These are phyloP conservation scores for Scheffersomyces quercinus DNA, from an alignment of 1,139 yeast genomes.

Conservation along the genomic window DNA sequence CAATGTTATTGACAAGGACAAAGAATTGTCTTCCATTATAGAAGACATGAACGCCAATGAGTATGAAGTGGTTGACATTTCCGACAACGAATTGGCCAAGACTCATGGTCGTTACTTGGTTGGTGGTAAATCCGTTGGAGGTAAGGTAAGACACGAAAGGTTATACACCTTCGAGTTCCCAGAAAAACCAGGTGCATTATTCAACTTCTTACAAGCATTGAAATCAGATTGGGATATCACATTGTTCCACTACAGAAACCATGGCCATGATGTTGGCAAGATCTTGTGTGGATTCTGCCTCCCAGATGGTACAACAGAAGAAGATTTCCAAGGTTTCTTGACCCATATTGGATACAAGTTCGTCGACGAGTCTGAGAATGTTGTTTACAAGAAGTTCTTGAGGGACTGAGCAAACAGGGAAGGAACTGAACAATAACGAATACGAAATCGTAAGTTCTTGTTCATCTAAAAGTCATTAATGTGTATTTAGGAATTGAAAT, in stretches of 20 bases:
- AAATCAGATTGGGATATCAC: conserved; percentile 88
- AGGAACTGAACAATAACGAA: too few relatives aligned
- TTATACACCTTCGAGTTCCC: conserved; percentile 90
- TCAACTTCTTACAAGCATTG: conserved; percentile 70
- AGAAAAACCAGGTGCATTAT: conserved; percentile 93
- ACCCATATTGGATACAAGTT: conserved; percentile 72
- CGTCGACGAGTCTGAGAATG: conserved; percentile 80
- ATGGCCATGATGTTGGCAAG: conserved; percentile 93
- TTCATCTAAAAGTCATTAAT: not conserved
- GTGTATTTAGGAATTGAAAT: not conserved
- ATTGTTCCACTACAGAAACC: conserved; percentile 93
- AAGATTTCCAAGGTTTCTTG: conserved; percentile 67
- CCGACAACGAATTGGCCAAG: conserved; percentile 92
- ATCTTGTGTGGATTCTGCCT: conserved; percentile 87
- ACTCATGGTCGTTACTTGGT: conserved; percentile 94
- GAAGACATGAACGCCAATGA: conserved; percentile 40
- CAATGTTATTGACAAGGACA: conserved; percentile 71
- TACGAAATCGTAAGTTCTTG: too few relatives aligned
- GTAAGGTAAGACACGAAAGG: conserved; percentile 67
- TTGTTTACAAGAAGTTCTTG: conserved; percentile 78
- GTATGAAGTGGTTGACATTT: conserved; percentile 77
- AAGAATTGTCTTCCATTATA: conserved; percentile 46
- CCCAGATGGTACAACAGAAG: conserved; percentile 66
- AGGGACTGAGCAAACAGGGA: conserved; percentile 4
- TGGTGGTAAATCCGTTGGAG: conserved; percentile 72